A percentile compares a stretch with the other conserved stretches of the same genome.
These are phyloP conservation scores for Leccinum cinnamomeum DNA, from an alignment of 1,284 basidiomycete species.

Conservation along the genomic window DNA sequence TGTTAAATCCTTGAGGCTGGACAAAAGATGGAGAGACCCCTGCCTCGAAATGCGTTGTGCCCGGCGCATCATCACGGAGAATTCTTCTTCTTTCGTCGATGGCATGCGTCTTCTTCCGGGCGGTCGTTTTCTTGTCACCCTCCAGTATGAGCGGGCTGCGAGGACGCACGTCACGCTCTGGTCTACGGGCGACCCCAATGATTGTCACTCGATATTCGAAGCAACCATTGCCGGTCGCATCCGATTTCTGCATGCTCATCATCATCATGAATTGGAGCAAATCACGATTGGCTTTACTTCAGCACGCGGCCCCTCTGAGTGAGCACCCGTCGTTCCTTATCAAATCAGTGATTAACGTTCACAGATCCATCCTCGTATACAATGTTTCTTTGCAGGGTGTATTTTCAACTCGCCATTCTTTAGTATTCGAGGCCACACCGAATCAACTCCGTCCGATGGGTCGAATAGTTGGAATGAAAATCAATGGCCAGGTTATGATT, in stretches of 20 bases:
- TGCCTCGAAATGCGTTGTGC: slow-evolving; percentile 38
- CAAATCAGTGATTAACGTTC: background rate
- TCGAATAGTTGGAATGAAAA: slow-evolving; percentile 21
- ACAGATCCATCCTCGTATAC: slow-evolving; percentile 26
- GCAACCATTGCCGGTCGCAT: slow-evolving; percentile 18
- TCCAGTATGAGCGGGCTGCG: slow-evolving; percentile 18
- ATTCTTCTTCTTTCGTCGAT: slow-evolving; percentile 23
- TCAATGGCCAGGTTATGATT: slow-evolving; percentile 21
- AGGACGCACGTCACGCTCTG: slow-evolving; percentile 25
- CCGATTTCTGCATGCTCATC: slow-evolving; percentile 22
- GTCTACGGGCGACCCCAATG: slow-evolving; percentile 12
- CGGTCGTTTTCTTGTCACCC: slow-evolving; percentile 23
- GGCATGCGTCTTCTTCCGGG: slow-evolving; percentile 28
- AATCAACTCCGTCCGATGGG: slow-evolving; percentile 18
- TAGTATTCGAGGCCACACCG: slow-evolving; percentile 25
- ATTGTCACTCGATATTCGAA: slow-evolving; percentile 12
- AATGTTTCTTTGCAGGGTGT: slow-evolving; percentile 11
- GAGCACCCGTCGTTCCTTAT: slow-evolving; percentile 1
- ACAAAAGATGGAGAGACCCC: slow-evolving; percentile 49
- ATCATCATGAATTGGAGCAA: slow-evolving; percentile 11
- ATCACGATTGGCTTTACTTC: slow-evolving; percentile 21
- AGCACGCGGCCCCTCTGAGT: slow-evolving; percentile 17
- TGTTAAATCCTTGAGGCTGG: slow-evolving; percentile 47
- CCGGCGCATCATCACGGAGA: slow-evolving; percentile 32
- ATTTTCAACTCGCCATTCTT: slow-evolving; percentile 2